These are phyloP conservation scores for Talaromyces sp. DNA, from an alignment of 2,329 filamentous ascomycete genomes.

Conservation along the genomic window DNA sequence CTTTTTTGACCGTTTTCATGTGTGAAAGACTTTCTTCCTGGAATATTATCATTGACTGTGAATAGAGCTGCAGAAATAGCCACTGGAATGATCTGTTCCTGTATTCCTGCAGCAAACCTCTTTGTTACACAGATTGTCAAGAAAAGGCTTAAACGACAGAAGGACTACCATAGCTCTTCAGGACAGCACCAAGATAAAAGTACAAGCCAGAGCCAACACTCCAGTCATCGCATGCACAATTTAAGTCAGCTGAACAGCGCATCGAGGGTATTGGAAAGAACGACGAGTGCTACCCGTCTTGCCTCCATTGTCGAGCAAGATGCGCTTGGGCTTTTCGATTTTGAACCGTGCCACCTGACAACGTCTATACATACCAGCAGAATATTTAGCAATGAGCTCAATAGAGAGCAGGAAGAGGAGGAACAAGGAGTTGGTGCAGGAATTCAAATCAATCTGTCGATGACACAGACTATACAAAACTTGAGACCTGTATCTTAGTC, in stretches of 20 bases:
- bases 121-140: conserved; percentile 5
- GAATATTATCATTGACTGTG: conserved; percentile 25
- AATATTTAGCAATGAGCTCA: not conserved
- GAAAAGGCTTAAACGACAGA: not conserved
- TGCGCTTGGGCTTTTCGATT: conserved; percentile 2
- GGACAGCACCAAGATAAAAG: not conserved
- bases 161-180: not conserved
- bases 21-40: conserved; percentile 18
- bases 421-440: not conserved
- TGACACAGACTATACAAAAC: not conserved
- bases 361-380: not conserved
- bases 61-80: conserved; percentile 5
- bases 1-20: not conserved
- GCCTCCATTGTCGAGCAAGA: not conserved
- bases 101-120: conserved; percentile 2
- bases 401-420: not conserved
- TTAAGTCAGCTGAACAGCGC: not conserved
- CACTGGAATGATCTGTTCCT: conserved; percentile 5
- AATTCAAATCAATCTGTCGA: not conserved
- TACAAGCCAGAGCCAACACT: not conserved
- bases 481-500: not conserved
- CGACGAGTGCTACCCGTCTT: not conserved
- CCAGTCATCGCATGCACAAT: not conserved
- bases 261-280: not conserved
- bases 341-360: conserved; percentile 4